These are phyloP conservation scores for Amborella trichopoda DNA, from an alignment of 164 flowering plant genomes.

Conservation along the genomic window DNA sequence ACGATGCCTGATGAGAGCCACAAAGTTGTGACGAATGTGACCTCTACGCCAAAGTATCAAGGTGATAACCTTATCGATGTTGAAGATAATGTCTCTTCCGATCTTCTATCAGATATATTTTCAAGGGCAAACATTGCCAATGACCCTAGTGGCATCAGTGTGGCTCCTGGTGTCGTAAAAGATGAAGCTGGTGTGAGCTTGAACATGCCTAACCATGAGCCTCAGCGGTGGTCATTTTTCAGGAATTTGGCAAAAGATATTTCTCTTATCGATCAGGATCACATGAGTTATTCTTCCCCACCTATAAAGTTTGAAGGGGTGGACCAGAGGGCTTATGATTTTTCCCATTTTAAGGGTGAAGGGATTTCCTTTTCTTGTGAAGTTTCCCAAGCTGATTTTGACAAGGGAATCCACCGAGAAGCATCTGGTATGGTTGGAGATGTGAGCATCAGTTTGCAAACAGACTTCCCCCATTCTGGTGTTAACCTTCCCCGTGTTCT, in stretches of 20 bases:
- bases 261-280: slow-evolving; percentile 83
- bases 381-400: slow-evolving; percentile 21
- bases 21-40: too few relatives aligned
- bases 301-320: slow-evolving; percentile 28
- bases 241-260: slow-evolving; percentile 75
- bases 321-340: slow-evolving; percentile 22
- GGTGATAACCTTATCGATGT: slow-evolving; percentile 80
- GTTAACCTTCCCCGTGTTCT: slow-evolving; percentile 3
- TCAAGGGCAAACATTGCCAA: slow-evolving; percentile 32
- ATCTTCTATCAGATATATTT: slow-evolving; percentile 79
- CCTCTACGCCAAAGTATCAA: too few relatives aligned
- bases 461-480: slow-evolving; percentile 20
- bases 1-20: too few relatives aligned
- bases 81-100: slow-evolving; percentile 80
- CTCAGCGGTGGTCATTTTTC: slow-evolving; percentile 86
- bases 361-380: slow-evolving; percentile 13
- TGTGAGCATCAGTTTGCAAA: slow-evolving; percentile 5
- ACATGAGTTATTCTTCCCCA: slow-evolving; percentile 34
- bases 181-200: slow-evolving; percentile 81
- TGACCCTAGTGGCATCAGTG: slow-evolving; percentile 24
- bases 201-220: slow-evolving; percentile 84
- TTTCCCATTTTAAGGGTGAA: slow-evolving; percentile 21
- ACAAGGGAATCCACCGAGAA: slow-evolving; percentile 20
- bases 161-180: too few relatives aligned
- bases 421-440: slow-evolving; percentile 11